Base-by-base conservation (phyloP, 495 filamentous ascomycete genomes). In the Coniosporium apollinis region DNA sequence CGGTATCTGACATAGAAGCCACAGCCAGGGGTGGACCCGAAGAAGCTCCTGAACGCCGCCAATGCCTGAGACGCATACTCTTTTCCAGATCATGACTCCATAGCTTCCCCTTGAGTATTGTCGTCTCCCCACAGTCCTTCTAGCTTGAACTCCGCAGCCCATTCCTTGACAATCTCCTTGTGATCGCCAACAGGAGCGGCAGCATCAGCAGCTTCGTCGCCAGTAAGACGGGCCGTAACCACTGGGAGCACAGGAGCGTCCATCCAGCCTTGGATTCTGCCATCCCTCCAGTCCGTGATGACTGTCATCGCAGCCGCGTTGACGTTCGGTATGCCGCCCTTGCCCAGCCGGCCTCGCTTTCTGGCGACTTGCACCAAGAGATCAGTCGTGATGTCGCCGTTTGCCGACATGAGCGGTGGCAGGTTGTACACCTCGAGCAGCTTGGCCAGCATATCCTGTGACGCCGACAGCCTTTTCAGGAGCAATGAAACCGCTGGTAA, bases 71-170 rank as follows among this genome's bases (percentile, higher is more conserved):
- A n/a, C n/a, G n/a, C n/a, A n/a, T n/a, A n/a, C n/a, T n/a, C n/a
- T n/a, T n/a, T n/a, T n/a, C n/a, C n/a, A n/a, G 24, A 26, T 2
- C 13, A 26, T 13, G 24, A 26, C 24, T 26, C 24, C 24, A 26
- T 26, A 13, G 24, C 24, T 13, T 26, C 9, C 24, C 1, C 24
- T 13, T 26, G 9, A 1, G 9, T 13, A 8, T 61, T 54, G 15
- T 62, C 67, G 54, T 80, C 72, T 1, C 79, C 82, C 79, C 81
- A 92, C n/a, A 97, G 53, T 0, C 85, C 89, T 48, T 94, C 89
- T 22, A 97, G 66, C 63, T 86, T 85, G 57, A 97, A 96, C 59
- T 96, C 91, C 54, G 77, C 70, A 3, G 86, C 82, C 91, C 89
- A 94, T 55, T 89, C 75, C 14, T 74, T 79, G 13, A 96, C 89